A percentile compares a stretch with the other conserved stretches of the same genome.
Conservation (phyloP, 495 filamentous ascomycete genomes). For the Diplogelasinospora grovesii region DNA sequence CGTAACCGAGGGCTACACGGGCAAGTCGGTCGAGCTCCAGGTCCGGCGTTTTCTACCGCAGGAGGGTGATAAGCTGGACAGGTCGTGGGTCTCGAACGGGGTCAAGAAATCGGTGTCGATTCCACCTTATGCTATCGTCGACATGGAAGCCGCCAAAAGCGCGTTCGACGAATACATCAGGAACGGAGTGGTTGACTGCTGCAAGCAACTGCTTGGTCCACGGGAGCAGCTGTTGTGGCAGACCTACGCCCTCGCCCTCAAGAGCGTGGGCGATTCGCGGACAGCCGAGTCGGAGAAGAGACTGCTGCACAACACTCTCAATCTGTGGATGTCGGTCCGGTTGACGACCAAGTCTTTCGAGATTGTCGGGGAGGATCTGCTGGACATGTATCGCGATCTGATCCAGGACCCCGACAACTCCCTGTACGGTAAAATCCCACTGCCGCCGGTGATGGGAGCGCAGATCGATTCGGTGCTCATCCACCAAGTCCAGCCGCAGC, state of each 20-base stretch:
- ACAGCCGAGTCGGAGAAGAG: constrained; percentile 27
- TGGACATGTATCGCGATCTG: constrained; percentile 41
- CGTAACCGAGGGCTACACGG: constrained; percentile 43
- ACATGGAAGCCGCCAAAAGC: constrained; percentile 37
- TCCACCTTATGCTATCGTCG: constrained; percentile 42
- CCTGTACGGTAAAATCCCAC: constrained; percentile 44
- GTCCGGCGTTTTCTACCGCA: constrained; percentile 44
- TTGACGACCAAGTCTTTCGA: constrained; percentile 50
- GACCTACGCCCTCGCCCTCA: constrained; percentile 39
- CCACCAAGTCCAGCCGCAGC: constrained; percentile 47
- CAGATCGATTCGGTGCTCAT: constrained; percentile 53
- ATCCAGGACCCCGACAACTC: constrained; percentile 45
- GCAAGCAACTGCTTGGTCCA: constrained; percentile 28
- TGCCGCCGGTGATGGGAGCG: constrained; percentile 54
- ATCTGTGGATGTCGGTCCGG: constrained; percentile 52
- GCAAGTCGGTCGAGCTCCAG: constrained; percentile 30
- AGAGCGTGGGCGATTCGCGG: constrained; percentile 18
- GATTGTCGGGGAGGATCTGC: constrained; percentile 47
- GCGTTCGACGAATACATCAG: constrained; percentile 41
- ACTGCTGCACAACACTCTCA: constrained; percentile 43
- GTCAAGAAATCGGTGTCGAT: constrained; percentile 28
- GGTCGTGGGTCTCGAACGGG: constrained; percentile 38
- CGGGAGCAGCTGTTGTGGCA: constrained; percentile 33
- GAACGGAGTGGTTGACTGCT: constrained; percentile 29
- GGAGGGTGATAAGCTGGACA: constrained; percentile 39